These are phyloP conservation scores for Russula abietina DNA, from an alignment of 768 basidiomycete species.

Conservation along the genomic window DNA sequence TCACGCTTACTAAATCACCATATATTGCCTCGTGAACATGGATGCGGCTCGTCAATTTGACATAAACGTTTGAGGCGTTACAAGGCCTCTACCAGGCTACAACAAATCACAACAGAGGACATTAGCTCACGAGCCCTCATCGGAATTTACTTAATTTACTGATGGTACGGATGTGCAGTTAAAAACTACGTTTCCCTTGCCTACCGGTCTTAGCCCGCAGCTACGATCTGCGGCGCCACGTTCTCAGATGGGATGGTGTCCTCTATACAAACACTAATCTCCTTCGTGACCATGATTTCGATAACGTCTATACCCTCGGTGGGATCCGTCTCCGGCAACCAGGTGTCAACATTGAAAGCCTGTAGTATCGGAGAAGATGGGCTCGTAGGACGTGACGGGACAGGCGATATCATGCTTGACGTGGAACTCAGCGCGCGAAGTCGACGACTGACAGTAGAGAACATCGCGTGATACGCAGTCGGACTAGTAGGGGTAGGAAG, in stretches of 20 bases:
- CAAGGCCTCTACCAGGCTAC: too few relatives aligned
- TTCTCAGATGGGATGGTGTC: not conserved
- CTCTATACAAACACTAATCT: constrained; percentile 9
- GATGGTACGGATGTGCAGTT: not conserved
- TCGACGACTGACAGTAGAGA: not conserved
- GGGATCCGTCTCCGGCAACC: constrained; percentile 9
- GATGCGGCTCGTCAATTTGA: too few relatives aligned
- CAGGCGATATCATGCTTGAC: not conserved
- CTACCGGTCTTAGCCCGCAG: not conserved
- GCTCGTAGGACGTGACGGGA: constrained; percentile 6
- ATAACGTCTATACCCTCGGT: constrained; percentile 17
- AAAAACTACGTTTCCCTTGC: too few relatives aligned
- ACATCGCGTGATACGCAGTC: constrained; percentile 8
- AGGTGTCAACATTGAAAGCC: constrained; percentile 7
- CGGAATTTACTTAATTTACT: too few relatives aligned
- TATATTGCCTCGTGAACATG: too few relatives aligned
- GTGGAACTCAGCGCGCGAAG: constrained; percentile 14
- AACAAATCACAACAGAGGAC: too few relatives aligned
- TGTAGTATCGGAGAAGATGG: constrained; percentile 13
- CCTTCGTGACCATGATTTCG: constrained; percentile 17
- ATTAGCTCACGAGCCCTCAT: too few relatives aligned
- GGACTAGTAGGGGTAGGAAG: not conserved
- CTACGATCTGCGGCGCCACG: not conserved
- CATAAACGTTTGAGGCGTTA: too few relatives aligned
- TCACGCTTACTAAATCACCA: too few relatives aligned